A percentile compares a stretch with the other conserved stretches of the same genome.
Evolutionary conservation across 208 protist genomes (phyloP).

Genomic region (Phytomonas sp.): DNA sequence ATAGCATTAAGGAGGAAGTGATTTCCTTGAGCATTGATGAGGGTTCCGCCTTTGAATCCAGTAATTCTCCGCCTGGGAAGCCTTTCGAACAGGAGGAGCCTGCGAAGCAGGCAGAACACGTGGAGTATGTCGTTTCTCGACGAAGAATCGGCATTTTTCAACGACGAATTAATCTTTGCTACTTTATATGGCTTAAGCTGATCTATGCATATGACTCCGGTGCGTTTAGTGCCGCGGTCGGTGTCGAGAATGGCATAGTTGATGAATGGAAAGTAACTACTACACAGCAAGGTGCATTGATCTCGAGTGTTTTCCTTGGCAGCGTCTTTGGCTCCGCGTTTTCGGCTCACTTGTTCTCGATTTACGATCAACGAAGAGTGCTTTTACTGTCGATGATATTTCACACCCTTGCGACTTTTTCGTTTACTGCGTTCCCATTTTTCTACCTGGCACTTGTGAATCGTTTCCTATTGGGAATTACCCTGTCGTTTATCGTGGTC

Average conservation of each 20-base stretch:
- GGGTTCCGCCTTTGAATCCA: neutral
- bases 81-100: neutral
- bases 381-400: conserved; percentile 44
- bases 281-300: conserved; percentile 58
- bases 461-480: conserved; percentile 85
- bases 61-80: neutral
- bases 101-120: neutral
- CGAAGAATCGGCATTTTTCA: conserved; percentile 16
- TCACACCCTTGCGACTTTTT: conserved; percentile 73
- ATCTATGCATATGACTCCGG: conserved; percentile 85
- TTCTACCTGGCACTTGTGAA: conserved; percentile 47
- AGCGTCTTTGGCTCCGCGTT: conserved; percentile 76
- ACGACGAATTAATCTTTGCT: conserved; percentile 36
- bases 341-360: conserved; percentile 57
- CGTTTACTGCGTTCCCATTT: conserved; percentile 48
- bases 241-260: conserved; percentile 60
- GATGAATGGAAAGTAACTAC: conserved; percentile 43
- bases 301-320: conserved; percentile 80
- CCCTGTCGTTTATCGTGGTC: conserved; percentile 86
- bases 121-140: neutral
- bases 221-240: conserved; percentile 77
- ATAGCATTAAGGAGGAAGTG: neutral
- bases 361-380: conserved; percentile 59
- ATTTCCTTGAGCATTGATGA: neutral
- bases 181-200: conserved; percentile 78